Percentiles rank a stretch among this genome's conserved stretches.
Evolutionary conservation across 805 yeast genomes (phyloP).

Genomic region (Ogataea pignaliae): DNA sequence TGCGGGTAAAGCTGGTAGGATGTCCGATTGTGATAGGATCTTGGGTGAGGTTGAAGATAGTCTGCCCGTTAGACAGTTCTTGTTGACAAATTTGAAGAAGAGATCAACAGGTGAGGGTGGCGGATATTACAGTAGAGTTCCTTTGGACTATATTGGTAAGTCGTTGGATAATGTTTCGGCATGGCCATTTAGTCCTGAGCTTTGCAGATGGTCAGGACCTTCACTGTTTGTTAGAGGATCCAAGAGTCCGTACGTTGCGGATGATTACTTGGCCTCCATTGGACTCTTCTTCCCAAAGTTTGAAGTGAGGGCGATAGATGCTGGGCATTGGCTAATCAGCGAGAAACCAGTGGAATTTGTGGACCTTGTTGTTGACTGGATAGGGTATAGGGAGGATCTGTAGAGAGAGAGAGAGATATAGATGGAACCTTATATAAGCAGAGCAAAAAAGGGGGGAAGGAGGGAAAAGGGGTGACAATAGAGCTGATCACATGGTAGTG

Average conservation of each 20-base stretch:
- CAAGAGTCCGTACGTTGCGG: conserved; percentile 72
- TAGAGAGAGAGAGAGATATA: too few relatives aligned
- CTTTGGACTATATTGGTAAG: conserved; percentile 64
- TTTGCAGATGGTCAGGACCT: conserved; percentile 62
- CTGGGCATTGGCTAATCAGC: conserved; percentile 92
- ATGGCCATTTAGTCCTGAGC: conserved; percentile 66
- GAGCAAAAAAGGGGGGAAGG: background rate
- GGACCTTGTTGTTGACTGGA: conserved; percentile 55
- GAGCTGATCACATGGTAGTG: too few relatives aligned
- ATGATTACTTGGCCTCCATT: conserved; percentile 69
- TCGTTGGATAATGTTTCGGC: conserved; percentile 63
- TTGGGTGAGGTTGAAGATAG: conserved; percentile 60
- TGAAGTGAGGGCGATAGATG: conserved; percentile 65
- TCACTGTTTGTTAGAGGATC: conserved; percentile 77
- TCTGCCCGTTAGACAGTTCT: conserved; percentile 64
- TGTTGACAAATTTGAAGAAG: conserved; percentile 56
- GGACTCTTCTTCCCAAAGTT: conserved; percentile 78
- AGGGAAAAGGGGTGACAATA: background rate
- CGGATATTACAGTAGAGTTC: conserved; percentile 51
- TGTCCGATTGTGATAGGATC: conserved; percentile 64
- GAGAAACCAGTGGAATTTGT: conserved; percentile 81
- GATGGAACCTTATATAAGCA: background rate
- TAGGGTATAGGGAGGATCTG: conserved; percentile 37
- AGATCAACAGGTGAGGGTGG: conserved; percentile 36
- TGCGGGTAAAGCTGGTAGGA: conserved; percentile 37